phyloP scores from a whole-genome alignment of 140 eudicot species.

The Anethum foeniculum region DNA sequence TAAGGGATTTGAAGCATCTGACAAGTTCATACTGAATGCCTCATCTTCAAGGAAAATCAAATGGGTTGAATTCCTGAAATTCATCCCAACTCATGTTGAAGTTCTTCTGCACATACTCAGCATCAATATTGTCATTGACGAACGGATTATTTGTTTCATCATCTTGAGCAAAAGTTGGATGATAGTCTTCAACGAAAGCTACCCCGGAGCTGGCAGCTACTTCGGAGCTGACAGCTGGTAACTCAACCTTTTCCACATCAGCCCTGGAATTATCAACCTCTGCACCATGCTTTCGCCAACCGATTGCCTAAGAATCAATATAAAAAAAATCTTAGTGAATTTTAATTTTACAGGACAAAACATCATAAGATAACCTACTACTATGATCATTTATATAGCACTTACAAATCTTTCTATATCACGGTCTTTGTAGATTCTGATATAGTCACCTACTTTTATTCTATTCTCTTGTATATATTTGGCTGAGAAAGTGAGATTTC shows the following conservation, averaged over 20 bases:
- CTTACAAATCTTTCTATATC: constrained; percentile 1
- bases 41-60: too few species aligned
- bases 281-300: neutral
- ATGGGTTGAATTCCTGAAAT: too few species aligned
- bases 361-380: neutral
- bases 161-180: neutral
- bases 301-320: neutral
- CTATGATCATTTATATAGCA: neutral
- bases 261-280: neutral
- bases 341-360: neutral
- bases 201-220: neutral
- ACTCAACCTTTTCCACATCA: neutral
- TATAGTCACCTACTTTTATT: neutral
- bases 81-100: too few species aligned
- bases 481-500: neutral
- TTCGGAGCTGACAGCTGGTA: neutral
- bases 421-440: constrained; percentile 6
- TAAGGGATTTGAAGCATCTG: too few species aligned
- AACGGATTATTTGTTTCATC: neutral
- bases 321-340: neutral
- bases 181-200: neutral
- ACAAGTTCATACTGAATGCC: too few species aligned
- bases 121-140: neutral
- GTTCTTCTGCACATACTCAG: neutral
- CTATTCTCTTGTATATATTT: neutral